Percentiles rank a stretch among this genome's conserved stretches.
Conservation (phyloP, 371 early-diverging fungal genomes). For the Mucor mucedo region DNA sequence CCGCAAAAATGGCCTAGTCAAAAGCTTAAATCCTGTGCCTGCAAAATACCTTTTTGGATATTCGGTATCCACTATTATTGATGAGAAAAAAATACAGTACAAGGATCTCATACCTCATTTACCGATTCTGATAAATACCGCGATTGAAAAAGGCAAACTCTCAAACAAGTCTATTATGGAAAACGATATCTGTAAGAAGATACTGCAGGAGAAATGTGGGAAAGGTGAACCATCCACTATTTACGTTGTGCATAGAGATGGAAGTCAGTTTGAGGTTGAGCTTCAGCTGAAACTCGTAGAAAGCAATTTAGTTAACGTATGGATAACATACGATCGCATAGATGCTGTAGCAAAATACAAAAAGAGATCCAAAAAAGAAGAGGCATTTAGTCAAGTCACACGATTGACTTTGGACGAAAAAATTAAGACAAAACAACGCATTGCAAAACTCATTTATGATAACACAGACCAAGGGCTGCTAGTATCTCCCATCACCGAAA, state of each 20-base stretch:
- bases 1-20: constrained; percentile 51
- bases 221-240: constrained; percentile 23
- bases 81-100: constrained; percentile 41
- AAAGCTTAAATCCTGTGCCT: constrained; percentile 62
- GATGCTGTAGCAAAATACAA: constrained; percentile 24
- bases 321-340: constrained; percentile 70
- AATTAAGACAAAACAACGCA: background rate
- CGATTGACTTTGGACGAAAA: background rate
- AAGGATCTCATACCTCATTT: constrained; percentile 63
- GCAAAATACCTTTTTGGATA: constrained; percentile 73
- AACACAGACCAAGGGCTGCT: constrained; percentile 1
- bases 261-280: constrained; percentile 61
- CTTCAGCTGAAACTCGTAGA: constrained; percentile 62
- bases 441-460: background rate
- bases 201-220: constrained; percentile 18
- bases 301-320: constrained; percentile 56
- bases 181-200: constrained; percentile 29
- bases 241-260: constrained; percentile 68
- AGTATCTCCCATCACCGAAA: background rate
- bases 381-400: no score
- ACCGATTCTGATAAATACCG: constrained; percentile 27
- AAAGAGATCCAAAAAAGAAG: constrained; percentile 4
- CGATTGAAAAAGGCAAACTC: background rate
- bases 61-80: constrained; percentile 47
- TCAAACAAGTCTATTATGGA: constrained; percentile 35